Evolutionary conservation across 495 filamentous ascomycete genomes (phyloP).

Genomic region (Xylaria castorea): DNA sequence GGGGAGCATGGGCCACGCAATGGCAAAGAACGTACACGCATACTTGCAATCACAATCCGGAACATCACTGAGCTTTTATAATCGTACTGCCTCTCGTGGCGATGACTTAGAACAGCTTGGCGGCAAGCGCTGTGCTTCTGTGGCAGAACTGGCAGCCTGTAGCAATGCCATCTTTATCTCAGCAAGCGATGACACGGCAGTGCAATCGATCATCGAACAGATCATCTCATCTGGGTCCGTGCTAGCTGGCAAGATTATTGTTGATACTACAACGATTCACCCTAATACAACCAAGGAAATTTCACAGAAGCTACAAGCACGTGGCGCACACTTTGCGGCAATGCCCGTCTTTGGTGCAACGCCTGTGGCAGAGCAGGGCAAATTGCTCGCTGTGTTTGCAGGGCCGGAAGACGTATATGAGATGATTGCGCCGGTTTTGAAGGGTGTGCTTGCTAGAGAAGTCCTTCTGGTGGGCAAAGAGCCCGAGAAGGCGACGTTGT

Average conservation of each 20-base stretch:
- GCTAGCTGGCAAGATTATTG: constrained; percentile 44
- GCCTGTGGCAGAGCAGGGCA: constrained; percentile 45
- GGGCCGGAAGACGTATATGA: constrained; percentile 40
- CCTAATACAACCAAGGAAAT: constrained; percentile 44
- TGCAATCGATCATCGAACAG: constrained; percentile 32
- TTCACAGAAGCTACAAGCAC: constrained; percentile 28
- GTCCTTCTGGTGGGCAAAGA: constrained; percentile 44
- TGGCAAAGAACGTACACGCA: constrained; percentile 52
- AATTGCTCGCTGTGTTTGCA: constrained; percentile 45
- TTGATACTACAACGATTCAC: constrained; percentile 52
- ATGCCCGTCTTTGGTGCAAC: constrained; percentile 51
- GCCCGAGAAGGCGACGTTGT: constrained; percentile 29
- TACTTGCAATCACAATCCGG: constrained; percentile 33
- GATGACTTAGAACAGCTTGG: constrained; percentile 39
- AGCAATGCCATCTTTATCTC: constrained; percentile 48
- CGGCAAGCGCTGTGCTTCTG: constrained; percentile 37
- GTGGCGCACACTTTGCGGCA: constrained; percentile 40
- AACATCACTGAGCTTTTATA: constrained; percentile 41
- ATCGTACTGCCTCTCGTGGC: constrained; percentile 47
- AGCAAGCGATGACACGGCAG: constrained; percentile 41
- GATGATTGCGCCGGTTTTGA: constrained; percentile 42
- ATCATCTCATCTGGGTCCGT: constrained; percentile 30
- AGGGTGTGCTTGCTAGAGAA: constrained; percentile 44
- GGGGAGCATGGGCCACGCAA: constrained; percentile 52
- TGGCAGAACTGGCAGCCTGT: constrained; percentile 38